A percentile compares a stretch with the other conserved stretches of the same genome.
phyloP scores from a whole-genome alignment of 2,329 filamentous ascomycete species.

The Clarireedia paspali region DNA sequence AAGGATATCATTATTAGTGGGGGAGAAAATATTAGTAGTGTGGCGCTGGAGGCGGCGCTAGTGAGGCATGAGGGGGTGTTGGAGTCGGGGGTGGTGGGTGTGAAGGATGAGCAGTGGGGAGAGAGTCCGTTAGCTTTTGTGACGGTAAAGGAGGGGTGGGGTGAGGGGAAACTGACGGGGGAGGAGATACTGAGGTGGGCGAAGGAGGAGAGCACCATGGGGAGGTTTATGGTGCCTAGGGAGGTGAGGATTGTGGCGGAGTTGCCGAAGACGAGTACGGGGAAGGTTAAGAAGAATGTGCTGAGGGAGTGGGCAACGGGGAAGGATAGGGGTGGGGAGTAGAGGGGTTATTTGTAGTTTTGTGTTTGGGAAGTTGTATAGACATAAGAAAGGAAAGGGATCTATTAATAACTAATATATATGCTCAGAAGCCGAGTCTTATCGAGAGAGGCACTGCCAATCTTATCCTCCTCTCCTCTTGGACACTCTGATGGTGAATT shows the following conservation, averaged over 20 bases:
- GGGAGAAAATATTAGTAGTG: slow-evolving; percentile 93
- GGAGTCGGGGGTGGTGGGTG: slow-evolving; percentile 84
- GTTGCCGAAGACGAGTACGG: slow-evolving; percentile 93
- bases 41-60: slow-evolving; percentile 85
- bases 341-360: too few species aligned
- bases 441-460: too few species aligned
- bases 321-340: not conserved
- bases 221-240: slow-evolving; percentile 77
- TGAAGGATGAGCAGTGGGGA: slow-evolving; percentile 86
- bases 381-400: too few species aligned
- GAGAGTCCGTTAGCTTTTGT: slow-evolving; percentile 93
- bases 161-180: slow-evolving; percentile 48
- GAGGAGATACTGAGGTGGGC: slow-evolving; percentile 81
- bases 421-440: too few species aligned
- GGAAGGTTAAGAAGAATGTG: slow-evolving; percentile 94
- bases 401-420: too few species aligned
- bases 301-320: slow-evolving; percentile 49
- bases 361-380: too few species aligned
- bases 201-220: slow-evolving; percentile 67
- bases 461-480: too few species aligned
- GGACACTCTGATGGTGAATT: too few species aligned
- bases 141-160: slow-evolving; percentile 64
- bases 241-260: slow-evolving; percentile 75
- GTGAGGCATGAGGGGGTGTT: slow-evolving; percentile 82
- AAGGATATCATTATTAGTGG: slow-evolving; percentile 99